A percentile compares a stretch with the other conserved stretches of the same genome.
Evolutionary conservation across 371 early-diverging fungal genomes (phyloP).

Genomic region (Capillidium rhysosporum): DNA sequence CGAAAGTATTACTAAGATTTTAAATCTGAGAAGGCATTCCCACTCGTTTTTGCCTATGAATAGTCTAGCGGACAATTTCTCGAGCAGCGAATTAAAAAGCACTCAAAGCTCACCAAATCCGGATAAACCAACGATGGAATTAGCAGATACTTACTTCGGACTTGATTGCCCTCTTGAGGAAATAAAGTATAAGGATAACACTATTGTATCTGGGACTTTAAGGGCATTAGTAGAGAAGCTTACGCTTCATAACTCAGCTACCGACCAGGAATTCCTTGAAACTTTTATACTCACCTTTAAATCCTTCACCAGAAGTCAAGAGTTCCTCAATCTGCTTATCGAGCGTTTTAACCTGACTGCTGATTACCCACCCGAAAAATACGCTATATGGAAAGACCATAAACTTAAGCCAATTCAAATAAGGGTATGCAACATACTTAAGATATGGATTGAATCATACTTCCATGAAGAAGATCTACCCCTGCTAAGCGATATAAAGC

Average conservation of each 20-base stretch:
- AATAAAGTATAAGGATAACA: constrained; percentile 55
- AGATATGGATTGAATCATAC: constrained; percentile 29
- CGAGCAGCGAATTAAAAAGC: neutral
- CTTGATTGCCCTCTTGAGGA: constrained; percentile 59
- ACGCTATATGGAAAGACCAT: constrained; percentile 52
- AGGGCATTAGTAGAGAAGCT: constrained; percentile 67
- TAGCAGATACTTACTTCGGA: constrained; percentile 28
- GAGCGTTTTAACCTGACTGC: constrained; percentile 42
- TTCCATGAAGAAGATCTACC: constrained; percentile 14
- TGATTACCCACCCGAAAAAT: constrained; percentile 45
- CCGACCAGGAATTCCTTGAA: constrained; percentile 51
- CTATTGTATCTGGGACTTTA: constrained; percentile 71
- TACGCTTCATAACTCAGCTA: constrained; percentile 52
- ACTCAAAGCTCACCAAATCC: neutral
- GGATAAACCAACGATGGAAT: neutral
- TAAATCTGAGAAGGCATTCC: neutral
- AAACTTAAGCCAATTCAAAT: constrained; percentile 31
- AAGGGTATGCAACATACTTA: constrained; percentile 23
- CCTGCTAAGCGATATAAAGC: neutral
- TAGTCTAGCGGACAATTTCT: neutral
- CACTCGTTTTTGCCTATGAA: neutral
- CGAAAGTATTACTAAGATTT: neutral
- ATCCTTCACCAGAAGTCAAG: constrained; percentile 45
- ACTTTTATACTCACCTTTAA: constrained; percentile 79
- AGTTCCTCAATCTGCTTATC: constrained; percentile 44